Conservation (phyloP, 2,329 filamentous ascomycete genomes). For the Sclerotinia borealis region DNA sequence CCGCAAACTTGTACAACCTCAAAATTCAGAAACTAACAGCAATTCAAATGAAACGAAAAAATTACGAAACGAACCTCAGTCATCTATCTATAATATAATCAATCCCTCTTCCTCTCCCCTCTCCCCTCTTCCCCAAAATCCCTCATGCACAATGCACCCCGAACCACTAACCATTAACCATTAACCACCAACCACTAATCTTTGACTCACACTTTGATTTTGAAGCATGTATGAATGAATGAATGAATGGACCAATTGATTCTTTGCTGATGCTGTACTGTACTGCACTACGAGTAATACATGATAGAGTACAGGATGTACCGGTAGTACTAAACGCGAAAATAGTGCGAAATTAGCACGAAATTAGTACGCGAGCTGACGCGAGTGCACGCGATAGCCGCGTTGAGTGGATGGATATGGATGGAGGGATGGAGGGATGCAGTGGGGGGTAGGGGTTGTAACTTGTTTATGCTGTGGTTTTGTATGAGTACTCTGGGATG, state of each 20-base stretch:
- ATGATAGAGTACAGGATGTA: background rate
- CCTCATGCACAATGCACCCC: background rate
- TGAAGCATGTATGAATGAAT: too few relatives aligned
- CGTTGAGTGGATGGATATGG: conserved; percentile 1
- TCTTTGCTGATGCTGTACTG: too few relatives aligned
- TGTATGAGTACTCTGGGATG: too few relatives aligned
- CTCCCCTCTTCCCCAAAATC: background rate
- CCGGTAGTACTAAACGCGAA: conserved; percentile 3
- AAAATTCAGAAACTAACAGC: background rate
- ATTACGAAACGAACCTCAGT: conserved; percentile 7
- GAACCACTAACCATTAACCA: background rate
- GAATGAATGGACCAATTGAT: too few relatives aligned
- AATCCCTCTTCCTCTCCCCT: background rate
- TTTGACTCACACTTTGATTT: conserved; percentile 8
- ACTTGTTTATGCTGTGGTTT: too few relatives aligned
- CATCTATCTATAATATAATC: background rate
- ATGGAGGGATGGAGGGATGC: background rate
- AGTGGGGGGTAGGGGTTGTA: too few relatives aligned
- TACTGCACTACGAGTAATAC: too few relatives aligned
- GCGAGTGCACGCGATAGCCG: background rate
- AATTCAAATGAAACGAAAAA: background rate
- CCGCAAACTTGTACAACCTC: background rate
- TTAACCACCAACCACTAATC: background rate
- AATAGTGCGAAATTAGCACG: background rate
- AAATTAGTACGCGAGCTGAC: background rate